Percentiles rank a stretch among this genome's conserved stretches.
Evolutionary conservation across 805 yeast species (phyloP).

Genomic region (Tetrapisispora arboricola): DNA sequence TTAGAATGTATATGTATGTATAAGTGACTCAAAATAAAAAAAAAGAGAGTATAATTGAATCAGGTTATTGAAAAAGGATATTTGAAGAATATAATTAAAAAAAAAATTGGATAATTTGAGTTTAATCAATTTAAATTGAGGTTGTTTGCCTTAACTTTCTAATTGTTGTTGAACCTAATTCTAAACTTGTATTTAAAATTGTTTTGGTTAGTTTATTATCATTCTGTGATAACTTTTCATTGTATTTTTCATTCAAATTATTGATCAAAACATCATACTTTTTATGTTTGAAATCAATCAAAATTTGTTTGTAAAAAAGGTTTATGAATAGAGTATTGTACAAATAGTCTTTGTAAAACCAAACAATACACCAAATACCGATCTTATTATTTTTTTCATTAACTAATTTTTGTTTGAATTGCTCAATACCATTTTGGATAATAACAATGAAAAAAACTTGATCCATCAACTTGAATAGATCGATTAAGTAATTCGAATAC

Average conservation of each 20-base stretch:
- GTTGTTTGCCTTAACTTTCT: conserved; percentile 1
- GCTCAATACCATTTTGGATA: conserved; percentile 1
- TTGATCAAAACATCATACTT: conserved; percentile 1
- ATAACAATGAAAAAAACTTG: background rate
- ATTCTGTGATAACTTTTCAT: conserved; percentile 1
- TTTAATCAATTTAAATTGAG: background rate
- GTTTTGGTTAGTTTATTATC: conserved; percentile 1
- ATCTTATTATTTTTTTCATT: background rate
- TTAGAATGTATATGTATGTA: too few species aligned
- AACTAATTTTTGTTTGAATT: background rate
- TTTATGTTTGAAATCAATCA: background rate
- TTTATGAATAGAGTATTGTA: background rate
- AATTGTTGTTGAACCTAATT: background rate
- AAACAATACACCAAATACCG: background rate
- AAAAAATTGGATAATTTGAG: background rate
- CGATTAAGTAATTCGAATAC: background rate
- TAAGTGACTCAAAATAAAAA: too few species aligned
- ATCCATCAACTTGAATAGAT: background rate
- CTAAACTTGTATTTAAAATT: background rate
- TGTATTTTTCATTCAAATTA: background rate
- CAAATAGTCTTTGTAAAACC: conserved; percentile 1
- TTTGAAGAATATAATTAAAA: too few species aligned
- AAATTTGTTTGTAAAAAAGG: background rate
- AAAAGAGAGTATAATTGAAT: too few species aligned
- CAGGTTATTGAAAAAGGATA: too few species aligned